Base-by-base conservation (phyloP, 116 monocot species). In the Iris pallida region DNA sequence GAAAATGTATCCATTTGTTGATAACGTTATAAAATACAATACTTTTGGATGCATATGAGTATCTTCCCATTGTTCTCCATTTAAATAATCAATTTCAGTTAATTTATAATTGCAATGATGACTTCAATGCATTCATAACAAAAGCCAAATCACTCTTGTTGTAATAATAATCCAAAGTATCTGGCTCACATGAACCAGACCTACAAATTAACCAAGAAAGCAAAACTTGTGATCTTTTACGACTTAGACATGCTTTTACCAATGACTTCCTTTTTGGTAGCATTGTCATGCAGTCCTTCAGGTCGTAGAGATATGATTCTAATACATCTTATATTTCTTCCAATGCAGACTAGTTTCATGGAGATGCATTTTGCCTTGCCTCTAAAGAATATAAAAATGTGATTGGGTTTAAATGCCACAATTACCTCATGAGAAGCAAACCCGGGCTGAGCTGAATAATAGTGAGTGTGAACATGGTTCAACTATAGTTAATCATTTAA, bases 121-220 rank as follows among this genome's bases (percentile, higher is more conserved):
- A 47, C 61, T 74, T 82, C 68, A 97, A n/a, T n/a, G n/a, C n/a
- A n/a, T n/a, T n/a, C n/a, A n/a, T n/a, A n/a, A n/a, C n/a, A n/a
- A n/a, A n/a, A 78, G n/a, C 43, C 15, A 82, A 63, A 74, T 92
- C 93, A 63, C 69, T 74, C 47, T 69, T 81, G 69, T 70, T 78
- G 71, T 97, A 97, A 78, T 88, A 97, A 81, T 76, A 60, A 62
- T 55, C 79, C 49, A 79, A 78, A 59, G 68, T 20, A 73, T 69
- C 73, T 47, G 16, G 41, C 16, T 78, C 74, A 47, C 49, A 79
- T 64, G 81, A 81, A 68, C 92, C 85, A 60, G 74, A 85, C 81
- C 97, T 97, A 90, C 78, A 85, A 45, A 62, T 67, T 15, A 63
- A 73, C 49, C 54, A 63, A 47, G n/a, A n/a, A n/a, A n/a, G n/a